Conservation (phyloP, 208 protist genomes). For the Crithidia brevicula region DNA sequence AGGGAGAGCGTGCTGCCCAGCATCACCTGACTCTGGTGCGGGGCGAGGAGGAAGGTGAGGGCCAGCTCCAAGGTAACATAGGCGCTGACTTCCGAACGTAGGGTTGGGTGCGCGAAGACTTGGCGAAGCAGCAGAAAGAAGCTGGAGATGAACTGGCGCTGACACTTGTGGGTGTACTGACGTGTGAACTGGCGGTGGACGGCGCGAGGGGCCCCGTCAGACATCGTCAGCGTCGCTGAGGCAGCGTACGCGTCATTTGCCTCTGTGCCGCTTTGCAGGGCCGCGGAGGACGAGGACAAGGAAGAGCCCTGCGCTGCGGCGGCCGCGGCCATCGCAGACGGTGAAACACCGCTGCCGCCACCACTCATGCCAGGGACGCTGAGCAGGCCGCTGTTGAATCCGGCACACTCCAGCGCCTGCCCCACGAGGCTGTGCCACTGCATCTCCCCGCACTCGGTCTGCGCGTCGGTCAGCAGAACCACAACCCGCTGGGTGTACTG, state of each 20-base stretch:
- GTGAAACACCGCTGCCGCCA: slow-evolving; percentile 6
- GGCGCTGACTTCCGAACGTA: slow-evolving; percentile 45
- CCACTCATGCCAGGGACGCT: neutral
- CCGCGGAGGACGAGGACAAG: neutral
- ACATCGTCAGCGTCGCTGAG: slow-evolving; percentile 8
- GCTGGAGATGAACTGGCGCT: slow-evolving; percentile 66
- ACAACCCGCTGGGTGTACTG: slow-evolving; percentile 81
- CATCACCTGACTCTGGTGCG: slow-evolving; percentile 58
- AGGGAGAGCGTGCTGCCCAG: slow-evolving; percentile 80
- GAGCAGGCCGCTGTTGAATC: slow-evolving; percentile 38
- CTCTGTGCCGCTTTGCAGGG: neutral
- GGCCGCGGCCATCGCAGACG: slow-evolving; percentile 4
- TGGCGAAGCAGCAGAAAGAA: slow-evolving; percentile 84
- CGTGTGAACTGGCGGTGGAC: slow-evolving; percentile 67
- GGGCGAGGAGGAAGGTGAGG: slow-evolving; percentile 69
- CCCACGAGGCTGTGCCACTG: slow-evolving; percentile 74
- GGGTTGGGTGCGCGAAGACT: slow-evolving; percentile 55
- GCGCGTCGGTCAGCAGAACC: slow-evolving; percentile 64
- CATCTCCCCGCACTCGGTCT: slow-evolving; percentile 72
- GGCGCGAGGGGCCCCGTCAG: slow-evolving; percentile 17
- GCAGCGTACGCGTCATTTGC: slow-evolving; percentile 16
- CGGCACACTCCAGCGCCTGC: slow-evolving; percentile 80
- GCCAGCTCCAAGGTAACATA: slow-evolving; percentile 64
- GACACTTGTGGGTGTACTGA: slow-evolving; percentile 56
- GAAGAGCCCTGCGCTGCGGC: slow-evolving; percentile 3